Conservation (phyloP, 352 stramenopile species). For the Phytophthora uliginosa region DNA sequence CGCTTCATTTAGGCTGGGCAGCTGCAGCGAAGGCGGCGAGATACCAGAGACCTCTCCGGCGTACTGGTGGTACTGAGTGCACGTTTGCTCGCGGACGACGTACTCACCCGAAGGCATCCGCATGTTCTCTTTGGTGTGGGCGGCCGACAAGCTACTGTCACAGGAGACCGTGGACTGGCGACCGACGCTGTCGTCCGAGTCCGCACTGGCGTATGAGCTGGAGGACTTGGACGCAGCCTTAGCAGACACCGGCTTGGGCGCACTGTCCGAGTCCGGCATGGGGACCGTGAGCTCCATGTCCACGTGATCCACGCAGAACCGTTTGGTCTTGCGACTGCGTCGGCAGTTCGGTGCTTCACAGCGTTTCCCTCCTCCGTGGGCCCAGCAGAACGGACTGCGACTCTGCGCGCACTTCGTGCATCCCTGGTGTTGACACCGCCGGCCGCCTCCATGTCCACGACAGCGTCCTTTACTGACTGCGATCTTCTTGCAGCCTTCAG, state of each 20-base stretch:
- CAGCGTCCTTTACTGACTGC: slow-evolving; percentile 80
- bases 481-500: slow-evolving; percentile 77
- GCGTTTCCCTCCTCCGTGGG: slow-evolving; percentile 78
- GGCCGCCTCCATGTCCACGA: slow-evolving; percentile 75
- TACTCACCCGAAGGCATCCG: slow-evolving; percentile 20
- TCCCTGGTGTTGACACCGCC: slow-evolving; percentile 66
- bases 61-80: slow-evolving; percentile 30
- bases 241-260: slow-evolving; percentile 1
- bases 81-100: slow-evolving; percentile 13
- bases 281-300: slow-evolving; percentile 66
- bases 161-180: slow-evolving; percentile 42
- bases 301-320: slow-evolving; percentile 83
- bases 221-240: slow-evolving; percentile 18
- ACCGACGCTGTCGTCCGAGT: slow-evolving; percentile 68
- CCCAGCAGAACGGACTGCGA: slow-evolving; percentile 80
- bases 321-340: slow-evolving; percentile 79
- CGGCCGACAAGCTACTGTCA: slow-evolving; percentile 42
- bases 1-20: slow-evolving; percentile 56
- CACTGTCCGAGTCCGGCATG: slow-evolving; percentile 13
- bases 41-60: slow-evolving; percentile 31
- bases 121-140: slow-evolving; percentile 41
- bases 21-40: slow-evolving; percentile 30
- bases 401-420: slow-evolving; percentile 85
- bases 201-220: slow-evolving; percentile 32
- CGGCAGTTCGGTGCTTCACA: slow-evolving; percentile 75